Conservation (phyloP, 1,284 basidiomycete genomes). For the Lentinus polychrous region DNA sequence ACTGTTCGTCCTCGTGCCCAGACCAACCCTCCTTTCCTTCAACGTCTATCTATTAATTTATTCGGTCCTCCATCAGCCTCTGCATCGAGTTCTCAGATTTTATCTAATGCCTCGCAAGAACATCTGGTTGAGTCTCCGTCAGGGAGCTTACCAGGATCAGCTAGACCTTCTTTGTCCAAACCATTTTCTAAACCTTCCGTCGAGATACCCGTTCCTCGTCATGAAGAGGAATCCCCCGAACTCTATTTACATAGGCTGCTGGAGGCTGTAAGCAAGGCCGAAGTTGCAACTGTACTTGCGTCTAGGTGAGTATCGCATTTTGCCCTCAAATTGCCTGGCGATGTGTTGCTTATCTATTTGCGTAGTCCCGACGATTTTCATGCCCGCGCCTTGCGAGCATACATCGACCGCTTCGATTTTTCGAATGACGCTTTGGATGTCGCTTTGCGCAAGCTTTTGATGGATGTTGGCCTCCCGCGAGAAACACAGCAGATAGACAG, state of each 20-base stretch:
- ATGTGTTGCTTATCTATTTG: neutral
- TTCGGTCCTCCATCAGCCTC: slow-evolving; percentile 43
- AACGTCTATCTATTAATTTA: slow-evolving; percentile 63
- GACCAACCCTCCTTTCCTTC: slow-evolving; percentile 66
- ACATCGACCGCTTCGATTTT: slow-evolving; percentile 81
- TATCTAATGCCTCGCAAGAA: slow-evolving; percentile 21
- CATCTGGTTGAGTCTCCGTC: slow-evolving; percentile 24
- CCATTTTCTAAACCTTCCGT: slow-evolving; percentile 33
- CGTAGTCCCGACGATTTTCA: slow-evolving; percentile 71
- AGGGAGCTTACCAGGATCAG: slow-evolving; percentile 32
- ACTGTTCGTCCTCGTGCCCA: slow-evolving; percentile 46
- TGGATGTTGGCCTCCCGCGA: slow-evolving; percentile 86
- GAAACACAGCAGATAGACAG: slow-evolving; percentile 99
- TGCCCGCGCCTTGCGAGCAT: slow-evolving; percentile 60
- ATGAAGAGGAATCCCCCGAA: slow-evolving; percentile 62
- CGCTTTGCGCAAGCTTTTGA: slow-evolving; percentile 84
- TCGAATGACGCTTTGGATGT: slow-evolving; percentile 83
- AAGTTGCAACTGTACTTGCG: slow-evolving; percentile 74
- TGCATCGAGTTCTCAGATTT: slow-evolving; percentile 22
- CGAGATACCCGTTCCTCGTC: slow-evolving; percentile 44
- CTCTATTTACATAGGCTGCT: slow-evolving; percentile 61
- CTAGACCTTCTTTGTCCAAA: slow-evolving; percentile 34
- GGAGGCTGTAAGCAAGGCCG: slow-evolving; percentile 62
- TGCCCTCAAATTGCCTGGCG: neutral
- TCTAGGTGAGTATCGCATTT: slow-evolving; percentile 50